These are phyloP conservation scores for Phaeosphaeriaceae sp. DNA, from an alignment of 2,329 filamentous ascomycete genomes.

Conservation along the genomic window DNA sequence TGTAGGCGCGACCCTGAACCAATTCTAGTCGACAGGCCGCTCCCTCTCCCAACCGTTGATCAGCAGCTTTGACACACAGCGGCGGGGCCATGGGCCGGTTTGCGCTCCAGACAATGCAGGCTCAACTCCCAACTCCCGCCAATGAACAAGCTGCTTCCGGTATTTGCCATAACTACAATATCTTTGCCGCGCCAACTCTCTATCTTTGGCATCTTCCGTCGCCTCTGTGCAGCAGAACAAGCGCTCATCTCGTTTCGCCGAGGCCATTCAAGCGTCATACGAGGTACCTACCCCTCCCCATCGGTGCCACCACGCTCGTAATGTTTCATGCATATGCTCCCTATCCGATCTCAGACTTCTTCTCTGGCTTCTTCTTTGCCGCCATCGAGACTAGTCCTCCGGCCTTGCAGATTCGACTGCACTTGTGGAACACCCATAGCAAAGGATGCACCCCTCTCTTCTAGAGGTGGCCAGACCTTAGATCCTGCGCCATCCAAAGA, in stretches of 20 bases:
- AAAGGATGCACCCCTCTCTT: not conserved
- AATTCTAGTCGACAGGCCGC: not conserved
- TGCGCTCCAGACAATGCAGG: conserved; percentile 1
- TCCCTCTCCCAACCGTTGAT: not conserved
- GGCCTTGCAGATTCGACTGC: conserved; percentile 2
- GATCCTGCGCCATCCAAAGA: not conserved
- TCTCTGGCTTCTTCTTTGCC: not conserved
- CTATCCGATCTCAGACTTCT: not conserved
- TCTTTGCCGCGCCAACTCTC: conserved; percentile 10
- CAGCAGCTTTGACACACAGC: not conserved
- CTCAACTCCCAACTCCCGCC: conserved; percentile 5
- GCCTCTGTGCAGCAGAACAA: not conserved
- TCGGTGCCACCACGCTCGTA: not conserved
- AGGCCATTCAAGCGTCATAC: conserved; percentile 10
- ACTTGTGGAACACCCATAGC: not conserved
- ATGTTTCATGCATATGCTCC: conserved; percentile 6
- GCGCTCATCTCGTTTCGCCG: not conserved
- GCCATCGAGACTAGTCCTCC: not conserved
- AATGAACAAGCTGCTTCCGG: conserved; percentile 20
- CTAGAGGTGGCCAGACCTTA: not conserved
- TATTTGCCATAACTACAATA: conserved; percentile 8
- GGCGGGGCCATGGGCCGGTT: not conserved
- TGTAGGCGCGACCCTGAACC: conserved; percentile 14
- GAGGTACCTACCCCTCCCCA: not conserved
- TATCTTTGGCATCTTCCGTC: conserved; percentile 19